Percentiles rank a stretch among this genome's conserved stretches.
phyloP scores from a whole-genome alignment of 495 filamentous ascomycete genomes.

The Xylaria grammica region DNA sequence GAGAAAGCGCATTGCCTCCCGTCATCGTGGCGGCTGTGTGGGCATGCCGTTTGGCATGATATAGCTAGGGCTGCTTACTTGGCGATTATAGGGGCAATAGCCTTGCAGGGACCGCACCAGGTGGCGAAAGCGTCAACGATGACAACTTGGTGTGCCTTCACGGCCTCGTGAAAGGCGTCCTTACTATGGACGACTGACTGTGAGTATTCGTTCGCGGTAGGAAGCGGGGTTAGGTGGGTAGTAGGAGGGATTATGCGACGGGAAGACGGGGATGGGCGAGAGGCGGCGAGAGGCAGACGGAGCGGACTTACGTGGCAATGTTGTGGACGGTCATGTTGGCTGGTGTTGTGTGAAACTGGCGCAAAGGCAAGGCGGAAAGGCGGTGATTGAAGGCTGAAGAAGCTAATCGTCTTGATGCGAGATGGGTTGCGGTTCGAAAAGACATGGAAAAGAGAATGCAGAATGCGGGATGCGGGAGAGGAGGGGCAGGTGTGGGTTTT shows the following conservation, averaged over 20 bases:
- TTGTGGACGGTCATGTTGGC: conserved; percentile 54
- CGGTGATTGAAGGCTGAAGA: conserved; percentile 28
- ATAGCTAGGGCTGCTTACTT: conserved; percentile 51
- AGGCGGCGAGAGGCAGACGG: conserved; percentile 6
- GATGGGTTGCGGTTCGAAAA: conserved; percentile 29
- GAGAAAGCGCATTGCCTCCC: neutral
- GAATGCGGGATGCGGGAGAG: neutral
- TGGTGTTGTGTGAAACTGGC: conserved; percentile 47
- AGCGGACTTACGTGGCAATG: conserved; percentile 43
- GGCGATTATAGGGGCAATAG: conserved; percentile 75
- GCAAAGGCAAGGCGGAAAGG: conserved; percentile 23
- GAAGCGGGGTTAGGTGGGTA: conserved; percentile 13
- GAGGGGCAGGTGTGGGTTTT: conserved; percentile 33
- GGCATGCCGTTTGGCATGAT: neutral
- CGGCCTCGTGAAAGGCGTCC: conserved; percentile 63
- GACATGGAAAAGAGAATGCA: conserved; percentile 35
- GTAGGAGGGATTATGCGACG: neutral
- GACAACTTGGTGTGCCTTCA: conserved; percentile 63
- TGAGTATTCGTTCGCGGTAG: conserved; percentile 18
- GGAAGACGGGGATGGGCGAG: neutral
- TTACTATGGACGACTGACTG: conserved; percentile 52
- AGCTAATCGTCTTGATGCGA: conserved; percentile 30
- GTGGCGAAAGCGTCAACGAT: conserved; percentile 86
- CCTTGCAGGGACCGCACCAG: conserved; percentile 97
- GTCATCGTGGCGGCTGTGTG: neutral